phyloP scores from a whole-genome alignment of 257 asterid genomes.

The Ophiorrhiza pumila region DNA sequence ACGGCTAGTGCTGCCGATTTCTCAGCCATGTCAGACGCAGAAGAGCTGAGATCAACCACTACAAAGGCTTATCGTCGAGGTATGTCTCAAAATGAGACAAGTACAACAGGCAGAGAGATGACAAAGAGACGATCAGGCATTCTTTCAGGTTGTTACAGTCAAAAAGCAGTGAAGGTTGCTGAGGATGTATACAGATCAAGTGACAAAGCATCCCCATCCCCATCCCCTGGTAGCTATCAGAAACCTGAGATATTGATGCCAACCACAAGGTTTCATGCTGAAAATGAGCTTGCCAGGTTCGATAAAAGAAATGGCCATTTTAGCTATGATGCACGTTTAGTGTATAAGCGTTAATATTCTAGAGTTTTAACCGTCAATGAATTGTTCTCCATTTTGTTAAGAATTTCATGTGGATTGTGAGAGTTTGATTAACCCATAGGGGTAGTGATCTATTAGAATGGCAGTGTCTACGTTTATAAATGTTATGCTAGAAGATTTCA shows the following conservation, averaged over 20 bases:
- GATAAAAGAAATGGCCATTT: constrained; percentile 36
- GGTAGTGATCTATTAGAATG: background rate
- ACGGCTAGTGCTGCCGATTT: constrained; percentile 82
- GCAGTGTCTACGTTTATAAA: background rate
- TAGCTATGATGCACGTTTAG: constrained; percentile 32
- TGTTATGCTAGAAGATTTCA: constrained; percentile 4
- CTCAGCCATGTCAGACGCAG: constrained; percentile 52
- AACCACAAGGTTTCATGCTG: constrained; percentile 41
- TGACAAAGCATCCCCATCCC: constrained; percentile 29
- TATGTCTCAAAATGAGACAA: constrained; percentile 17
- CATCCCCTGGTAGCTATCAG: constrained; percentile 22
- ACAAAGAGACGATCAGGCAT: constrained; percentile 45
- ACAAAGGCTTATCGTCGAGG: constrained; percentile 18
- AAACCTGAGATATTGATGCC: constrained; percentile 31
- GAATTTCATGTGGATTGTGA: background rate
- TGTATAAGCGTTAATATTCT: constrained; percentile 32
- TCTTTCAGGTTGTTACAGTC: constrained; percentile 61
- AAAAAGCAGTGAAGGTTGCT: constrained; percentile 64
- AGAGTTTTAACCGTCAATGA: background rate
- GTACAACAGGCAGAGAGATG: constrained; percentile 24
- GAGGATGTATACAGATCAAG: constrained; percentile 45
- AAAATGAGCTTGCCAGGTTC: constrained; percentile 30
- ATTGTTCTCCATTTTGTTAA: background rate
- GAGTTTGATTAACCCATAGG: constrained; percentile 4
- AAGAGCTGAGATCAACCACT: constrained; percentile 26